A percentile compares a stretch with the other conserved stretches of the same genome.
Evolutionary conservation across 2,329 filamentous ascomycete species (phyloP).

Genomic region (Sclerotinia trifoliorum): DNA sequence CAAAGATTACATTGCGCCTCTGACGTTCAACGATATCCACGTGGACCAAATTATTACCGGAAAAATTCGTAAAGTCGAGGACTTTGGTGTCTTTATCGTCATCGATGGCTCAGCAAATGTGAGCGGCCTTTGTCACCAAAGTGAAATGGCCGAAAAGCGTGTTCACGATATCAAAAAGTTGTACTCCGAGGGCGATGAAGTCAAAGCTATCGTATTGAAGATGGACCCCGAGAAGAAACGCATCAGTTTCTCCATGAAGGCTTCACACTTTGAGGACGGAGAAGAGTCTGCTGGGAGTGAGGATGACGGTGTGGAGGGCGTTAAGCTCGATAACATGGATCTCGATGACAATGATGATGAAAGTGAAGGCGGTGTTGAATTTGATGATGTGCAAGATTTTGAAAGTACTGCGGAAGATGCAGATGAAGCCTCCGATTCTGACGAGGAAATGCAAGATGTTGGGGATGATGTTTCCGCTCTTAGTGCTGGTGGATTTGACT

Average conservation of each 20-base stretch:
- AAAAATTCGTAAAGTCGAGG: conserved; percentile 88
- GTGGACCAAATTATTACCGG: conserved; percentile 81
- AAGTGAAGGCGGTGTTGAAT: conserved; percentile 40
- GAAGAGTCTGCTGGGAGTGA: conserved; percentile 52
- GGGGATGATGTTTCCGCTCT: conserved; percentile 51
- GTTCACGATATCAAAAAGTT: conserved; percentile 85
- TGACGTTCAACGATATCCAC: conserved; percentile 75
- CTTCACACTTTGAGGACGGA: conserved; percentile 75
- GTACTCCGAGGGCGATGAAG: conserved; percentile 85
- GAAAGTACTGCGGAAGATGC: conserved; percentile 40
- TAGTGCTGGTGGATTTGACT: conserved; percentile 78
- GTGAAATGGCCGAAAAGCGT: conserved; percentile 81
- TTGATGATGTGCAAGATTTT: conserved; percentile 44
- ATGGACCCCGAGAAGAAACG: conserved; percentile 72
- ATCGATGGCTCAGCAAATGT: conserved; percentile 84
- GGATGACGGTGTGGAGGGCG: conserved; percentile 48
- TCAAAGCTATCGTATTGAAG: conserved; percentile 85
- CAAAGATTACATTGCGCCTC: conserved; percentile 69
- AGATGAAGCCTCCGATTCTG: conserved; percentile 31
- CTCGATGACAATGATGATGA: conserved; percentile 50
- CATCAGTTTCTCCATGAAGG: conserved; percentile 88
- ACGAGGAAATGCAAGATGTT: conserved; percentile 40
- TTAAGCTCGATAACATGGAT: conserved; percentile 43
- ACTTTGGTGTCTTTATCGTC: conserved; percentile 92
- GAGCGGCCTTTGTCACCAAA: conserved; percentile 89